phyloP scores from a whole-genome alignment of 768 basidiomycete species.

The Cytidiella melzeri region DNA sequence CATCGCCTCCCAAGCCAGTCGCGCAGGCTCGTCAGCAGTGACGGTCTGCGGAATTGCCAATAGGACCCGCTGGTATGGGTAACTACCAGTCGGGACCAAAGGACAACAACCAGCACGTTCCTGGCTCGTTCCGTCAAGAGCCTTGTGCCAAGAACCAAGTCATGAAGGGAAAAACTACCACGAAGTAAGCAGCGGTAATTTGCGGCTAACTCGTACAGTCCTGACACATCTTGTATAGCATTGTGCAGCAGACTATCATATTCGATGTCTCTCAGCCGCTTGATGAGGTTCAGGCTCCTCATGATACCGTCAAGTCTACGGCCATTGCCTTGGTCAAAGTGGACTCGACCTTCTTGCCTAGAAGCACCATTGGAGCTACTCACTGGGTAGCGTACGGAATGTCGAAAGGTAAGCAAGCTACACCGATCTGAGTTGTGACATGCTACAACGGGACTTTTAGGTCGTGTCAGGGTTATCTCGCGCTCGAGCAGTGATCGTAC shows the following conservation, averaged over 20 bases:
- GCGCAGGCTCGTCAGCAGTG: too few species aligned
- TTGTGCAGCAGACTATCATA: constrained; percentile 62
- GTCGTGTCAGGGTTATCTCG: too few species aligned
- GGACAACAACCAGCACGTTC: constrained; percentile 30
- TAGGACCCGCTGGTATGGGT: too few species aligned
- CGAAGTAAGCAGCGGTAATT: constrained; percentile 44
- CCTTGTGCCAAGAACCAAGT: constrained; percentile 33
- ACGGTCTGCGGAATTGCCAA: too few species aligned
- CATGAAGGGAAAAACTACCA: constrained; percentile 46
- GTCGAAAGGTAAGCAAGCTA: too few species aligned
- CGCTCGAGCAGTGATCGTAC: too few species aligned
- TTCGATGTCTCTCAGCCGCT: constrained; percentile 71
- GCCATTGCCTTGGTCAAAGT: constrained; percentile 86
- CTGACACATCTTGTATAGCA: constrained; percentile 28
- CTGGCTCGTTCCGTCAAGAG: constrained; percentile 35
- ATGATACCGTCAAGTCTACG: constrained; percentile 76
- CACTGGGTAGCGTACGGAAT: too few species aligned
- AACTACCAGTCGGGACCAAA: too few species aligned
- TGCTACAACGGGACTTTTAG: too few species aligned
- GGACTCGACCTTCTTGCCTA: constrained; percentile 76
- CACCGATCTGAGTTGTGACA: too few species aligned
- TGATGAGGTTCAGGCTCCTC: constrained; percentile 69
- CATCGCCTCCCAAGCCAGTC: too few species aligned
- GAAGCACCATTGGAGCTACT: constrained; percentile 83
- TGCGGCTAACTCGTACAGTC: not conserved